A percentile compares a stretch with the other conserved stretches of the same genome.
Conservation (phyloP, 768 basidiomycete genomes). For the Tricholoma sp. region DNA sequence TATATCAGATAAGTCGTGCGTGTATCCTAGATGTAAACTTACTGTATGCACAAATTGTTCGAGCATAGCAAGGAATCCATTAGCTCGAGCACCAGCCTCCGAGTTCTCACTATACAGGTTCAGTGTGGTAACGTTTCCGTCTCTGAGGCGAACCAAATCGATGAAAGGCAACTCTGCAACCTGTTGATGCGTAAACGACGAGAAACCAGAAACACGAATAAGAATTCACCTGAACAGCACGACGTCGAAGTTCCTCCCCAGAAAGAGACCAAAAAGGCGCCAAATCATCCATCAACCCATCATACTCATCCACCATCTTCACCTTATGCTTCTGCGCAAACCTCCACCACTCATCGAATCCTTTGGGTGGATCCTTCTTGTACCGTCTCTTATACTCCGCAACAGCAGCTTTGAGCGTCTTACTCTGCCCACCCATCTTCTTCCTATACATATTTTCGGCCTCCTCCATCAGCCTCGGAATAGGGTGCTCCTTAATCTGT, state of each 20-base stretch:
- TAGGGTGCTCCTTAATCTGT: constrained; percentile 56
- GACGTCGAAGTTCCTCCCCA: constrained; percentile 64
- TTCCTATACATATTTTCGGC: constrained; percentile 70
- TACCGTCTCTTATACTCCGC: constrained; percentile 79
- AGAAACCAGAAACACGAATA: neutral
- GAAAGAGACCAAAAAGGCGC: constrained; percentile 78
- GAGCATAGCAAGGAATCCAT: constrained; percentile 73
- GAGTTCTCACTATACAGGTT: constrained; percentile 49
- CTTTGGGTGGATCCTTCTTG: constrained; percentile 73
- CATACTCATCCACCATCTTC: constrained; percentile 88
- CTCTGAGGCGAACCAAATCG: constrained; percentile 74
- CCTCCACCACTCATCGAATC: constrained; percentile 88
- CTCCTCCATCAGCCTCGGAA: constrained; percentile 75
- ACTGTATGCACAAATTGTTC: constrained; percentile 63
- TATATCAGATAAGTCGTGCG: neutral
- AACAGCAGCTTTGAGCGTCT: constrained; percentile 72
- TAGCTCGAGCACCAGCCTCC: constrained; percentile 74
- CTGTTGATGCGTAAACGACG: constrained; percentile 25
- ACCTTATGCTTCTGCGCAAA: constrained; percentile 72
- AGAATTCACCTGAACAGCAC: constrained; percentile 50
- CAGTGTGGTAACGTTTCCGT: constrained; percentile 56
- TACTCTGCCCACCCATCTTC: constrained; percentile 71
- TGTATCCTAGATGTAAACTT: constrained; percentile 13
- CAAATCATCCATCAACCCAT: constrained; percentile 71
- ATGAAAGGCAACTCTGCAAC: constrained; percentile 78